phyloP scores from a whole-genome alignment of 495 filamentous ascomycete species.

The Penicillium ucsense region DNA sequence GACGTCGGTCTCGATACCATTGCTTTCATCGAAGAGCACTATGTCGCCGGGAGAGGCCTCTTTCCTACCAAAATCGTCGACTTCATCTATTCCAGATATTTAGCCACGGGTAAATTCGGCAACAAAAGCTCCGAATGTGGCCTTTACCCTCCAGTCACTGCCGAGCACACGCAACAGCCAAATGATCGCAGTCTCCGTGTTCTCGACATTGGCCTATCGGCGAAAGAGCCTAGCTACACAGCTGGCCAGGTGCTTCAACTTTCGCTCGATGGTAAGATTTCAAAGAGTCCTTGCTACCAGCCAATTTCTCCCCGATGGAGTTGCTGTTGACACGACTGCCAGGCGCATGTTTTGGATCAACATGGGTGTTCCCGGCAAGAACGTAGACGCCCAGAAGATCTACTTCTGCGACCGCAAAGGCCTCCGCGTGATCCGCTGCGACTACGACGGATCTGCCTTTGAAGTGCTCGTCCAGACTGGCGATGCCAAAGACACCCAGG shows the following conservation, averaged over 20 bases:
- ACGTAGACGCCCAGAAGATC: conserved; percentile 18
- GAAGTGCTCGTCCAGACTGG: conserved; percentile 32
- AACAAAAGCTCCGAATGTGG: conserved; percentile 17
- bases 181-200: conserved; percentile 11
- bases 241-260: conserved; percentile 16
- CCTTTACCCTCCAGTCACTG: conserved; percentile 12
- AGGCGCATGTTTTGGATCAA: conserved; percentile 41
- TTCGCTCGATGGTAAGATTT: conserved; percentile 7
- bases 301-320: conserved; percentile 37
- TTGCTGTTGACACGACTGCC: conserved; percentile 23
- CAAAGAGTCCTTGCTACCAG: conserved; percentile 11
- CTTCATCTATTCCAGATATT: conserved; percentile 31
- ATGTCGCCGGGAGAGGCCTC: conserved; percentile 36
- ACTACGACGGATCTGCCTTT: conserved; percentile 33
- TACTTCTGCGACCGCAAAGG: conserved; percentile 50
- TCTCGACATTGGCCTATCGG: conserved; percentile 22
- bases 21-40: conserved; percentile 31
- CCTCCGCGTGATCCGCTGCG: conserved; percentile 32
- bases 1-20: conserved; percentile 46
- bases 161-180: not conserved
- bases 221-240: conserved; percentile 1
- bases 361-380: conserved; percentile 35
- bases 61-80: conserved; percentile 22
- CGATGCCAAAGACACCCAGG: conserved; percentile 13
- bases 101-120: conserved; percentile 28